Evolutionary conservation across 2,329 filamentous ascomycete genomes (phyloP).

Genomic region (Coniochaeta sp.): DNA sequence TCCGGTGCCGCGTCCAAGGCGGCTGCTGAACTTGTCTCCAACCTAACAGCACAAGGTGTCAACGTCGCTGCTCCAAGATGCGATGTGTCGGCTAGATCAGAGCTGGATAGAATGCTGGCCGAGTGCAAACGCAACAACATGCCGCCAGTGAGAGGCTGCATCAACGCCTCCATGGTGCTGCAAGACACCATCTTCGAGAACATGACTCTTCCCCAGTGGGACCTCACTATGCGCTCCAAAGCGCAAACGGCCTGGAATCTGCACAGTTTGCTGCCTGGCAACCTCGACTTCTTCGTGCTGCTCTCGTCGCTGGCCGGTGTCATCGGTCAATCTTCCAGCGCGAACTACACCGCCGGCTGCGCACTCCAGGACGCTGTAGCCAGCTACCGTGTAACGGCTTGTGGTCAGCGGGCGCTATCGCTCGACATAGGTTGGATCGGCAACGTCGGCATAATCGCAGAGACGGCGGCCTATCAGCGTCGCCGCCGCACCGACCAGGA

Average conservation of each 20-base stretch:
- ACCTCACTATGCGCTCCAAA: slow-evolving; percentile 9
- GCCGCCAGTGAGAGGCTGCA: slow-evolving; percentile 16
- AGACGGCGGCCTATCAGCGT: slow-evolving; percentile 9
- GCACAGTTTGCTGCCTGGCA: slow-evolving; percentile 13
- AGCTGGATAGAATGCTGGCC: slow-evolving; percentile 4
- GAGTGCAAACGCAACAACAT: slow-evolving; percentile 10
- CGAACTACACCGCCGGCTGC: slow-evolving; percentile 24
- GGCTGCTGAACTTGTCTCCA: slow-evolving; percentile 4
- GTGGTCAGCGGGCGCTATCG: slow-evolving; percentile 10
- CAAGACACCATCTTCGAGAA: slow-evolving; percentile 10
- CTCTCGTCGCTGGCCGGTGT: slow-evolving; percentile 18
- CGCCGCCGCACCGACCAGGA: slow-evolving; percentile 7
- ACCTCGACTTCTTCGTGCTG: slow-evolving; percentile 23
- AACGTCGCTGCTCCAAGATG: slow-evolving; percentile 9
- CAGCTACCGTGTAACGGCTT: slow-evolving; percentile 9
- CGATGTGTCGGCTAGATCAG: slow-evolving; percentile 9
- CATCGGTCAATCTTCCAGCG: slow-evolving; percentile 15
- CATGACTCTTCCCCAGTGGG: slow-evolving; percentile 11
- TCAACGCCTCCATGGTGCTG: slow-evolving; percentile 22
- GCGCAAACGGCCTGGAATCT: slow-evolving; percentile 11
- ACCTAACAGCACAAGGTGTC: slow-evolving; percentile 8
- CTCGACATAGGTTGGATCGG: slow-evolving; percentile 17
- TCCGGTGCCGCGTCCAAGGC: slow-evolving; percentile 7
- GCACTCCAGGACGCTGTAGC: slow-evolving; percentile 24
- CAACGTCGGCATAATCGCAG: slow-evolving; percentile 15